These are phyloP conservation scores for Trypanosoma theileri DNA, from an alignment of 208 protist genomes.

Conservation along the genomic window DNA sequence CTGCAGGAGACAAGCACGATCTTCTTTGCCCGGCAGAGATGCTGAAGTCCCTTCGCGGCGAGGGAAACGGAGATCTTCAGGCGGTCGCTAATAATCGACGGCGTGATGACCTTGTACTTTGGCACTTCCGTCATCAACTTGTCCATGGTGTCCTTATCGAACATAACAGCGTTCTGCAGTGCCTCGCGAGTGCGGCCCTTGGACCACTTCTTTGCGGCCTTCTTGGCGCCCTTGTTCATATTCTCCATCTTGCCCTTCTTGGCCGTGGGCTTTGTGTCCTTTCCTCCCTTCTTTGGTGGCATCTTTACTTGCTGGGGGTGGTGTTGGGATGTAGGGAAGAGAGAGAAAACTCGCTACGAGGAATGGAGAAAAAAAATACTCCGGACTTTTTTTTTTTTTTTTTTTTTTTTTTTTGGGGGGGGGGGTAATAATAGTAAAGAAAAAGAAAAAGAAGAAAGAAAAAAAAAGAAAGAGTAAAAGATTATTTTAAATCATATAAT, in stretches of 20 bases:
- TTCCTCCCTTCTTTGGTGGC: constrained; percentile 60
- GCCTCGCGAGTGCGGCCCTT: constrained; percentile 90
- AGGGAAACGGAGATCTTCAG: constrained; percentile 88
- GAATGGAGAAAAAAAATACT: too few species aligned
- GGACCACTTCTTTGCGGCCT: constrained; percentile 93
- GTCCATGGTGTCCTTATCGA: constrained; percentile 86
- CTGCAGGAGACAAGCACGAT: constrained; percentile 80
- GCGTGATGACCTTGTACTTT: constrained; percentile 93
- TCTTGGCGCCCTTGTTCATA: constrained; percentile 73
- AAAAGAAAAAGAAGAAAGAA: neutral
- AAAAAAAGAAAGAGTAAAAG: constrained; percentile 15
- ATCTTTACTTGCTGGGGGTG: constrained; percentile 21
- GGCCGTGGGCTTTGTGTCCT: constrained; percentile 31
- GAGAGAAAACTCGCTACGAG: neutral
- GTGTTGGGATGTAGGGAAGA: neutral
- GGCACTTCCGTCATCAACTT: constrained; percentile 87
- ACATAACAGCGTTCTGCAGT: constrained; percentile 91
- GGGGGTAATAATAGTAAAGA: neutral
- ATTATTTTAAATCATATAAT: constrained; percentile 38
- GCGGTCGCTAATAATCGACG: constrained; percentile 86
- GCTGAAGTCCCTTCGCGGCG: constrained; percentile 82
- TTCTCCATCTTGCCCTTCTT: constrained; percentile 68
- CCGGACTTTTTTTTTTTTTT: neutral
- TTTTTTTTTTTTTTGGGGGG: too few species aligned
- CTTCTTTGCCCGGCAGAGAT: constrained; percentile 80